Evolutionary conservation across 352 stramenopile genomes (phyloP).

Genomic region (Pythium rishiriense): DNA sequence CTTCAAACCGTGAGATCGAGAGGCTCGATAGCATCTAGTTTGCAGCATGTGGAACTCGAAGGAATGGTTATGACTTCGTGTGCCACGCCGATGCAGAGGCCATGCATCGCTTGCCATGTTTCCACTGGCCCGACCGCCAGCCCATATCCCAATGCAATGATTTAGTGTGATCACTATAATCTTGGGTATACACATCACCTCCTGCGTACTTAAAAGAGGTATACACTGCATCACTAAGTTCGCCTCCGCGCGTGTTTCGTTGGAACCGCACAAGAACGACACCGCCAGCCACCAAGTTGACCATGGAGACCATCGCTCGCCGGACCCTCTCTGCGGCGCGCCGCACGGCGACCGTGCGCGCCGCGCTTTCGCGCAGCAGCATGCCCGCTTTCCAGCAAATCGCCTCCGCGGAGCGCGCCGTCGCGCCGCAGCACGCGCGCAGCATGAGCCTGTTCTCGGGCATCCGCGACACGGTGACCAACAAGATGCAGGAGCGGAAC

Average conservation of each 20-base stretch:
- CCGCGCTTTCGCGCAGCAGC: slow-evolving; percentile 4
- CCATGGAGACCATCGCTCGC: slow-evolving; percentile 24
- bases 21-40: too few relatives aligned
- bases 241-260: neutral
- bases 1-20: too few relatives aligned
- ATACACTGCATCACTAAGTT: slow-evolving; percentile 7
- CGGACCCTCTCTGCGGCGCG: slow-evolving; percentile 21
- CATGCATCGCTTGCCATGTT: neutral
- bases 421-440: slow-evolving; percentile 40
- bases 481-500: slow-evolving; percentile 83
- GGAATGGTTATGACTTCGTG: neutral
- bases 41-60: too few relatives aligned
- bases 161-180: too few relatives aligned
- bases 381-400: neutral
- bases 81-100: too few relatives aligned
- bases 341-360: slow-evolving; percentile 14
- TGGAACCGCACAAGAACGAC: slow-evolving; percentile 17
- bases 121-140: too few relatives aligned
- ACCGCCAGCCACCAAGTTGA: neutral
- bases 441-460: slow-evolving; percentile 73
- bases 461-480: slow-evolving; percentile 68
- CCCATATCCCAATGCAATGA: too few relatives aligned
- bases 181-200: too few relatives aligned
- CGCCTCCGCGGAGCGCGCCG: neutral
- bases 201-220: neutral